These are phyloP conservation scores for Pythium apleroticum DNA, from an alignment of 352 stramenopile genomes.

Conservation along the genomic window DNA sequence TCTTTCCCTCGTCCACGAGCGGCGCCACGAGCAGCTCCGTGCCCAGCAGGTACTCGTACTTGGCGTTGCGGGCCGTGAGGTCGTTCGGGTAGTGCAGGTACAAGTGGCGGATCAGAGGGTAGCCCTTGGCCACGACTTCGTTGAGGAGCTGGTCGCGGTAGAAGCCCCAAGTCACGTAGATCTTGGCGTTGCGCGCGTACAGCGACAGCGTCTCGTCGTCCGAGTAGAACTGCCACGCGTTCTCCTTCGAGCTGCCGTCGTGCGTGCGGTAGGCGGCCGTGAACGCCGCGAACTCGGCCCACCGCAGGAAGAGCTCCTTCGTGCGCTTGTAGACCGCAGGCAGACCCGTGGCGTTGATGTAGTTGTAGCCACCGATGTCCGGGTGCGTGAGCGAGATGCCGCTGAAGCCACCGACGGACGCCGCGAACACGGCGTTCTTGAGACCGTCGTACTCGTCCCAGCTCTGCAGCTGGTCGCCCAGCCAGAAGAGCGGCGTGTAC, in stretches of 20 bases:
- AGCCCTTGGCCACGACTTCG: constrained; percentile 8
- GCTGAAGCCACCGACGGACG: constrained; percentile 18
- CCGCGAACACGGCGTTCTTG: constrained; percentile 20
- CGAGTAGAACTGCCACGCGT: constrained; percentile 22
- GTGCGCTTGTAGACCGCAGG: constrained; percentile 10
- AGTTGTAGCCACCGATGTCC: constrained; percentile 24
- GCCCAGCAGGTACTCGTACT: constrained; percentile 16
- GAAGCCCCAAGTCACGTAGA: constrained; percentile 18
- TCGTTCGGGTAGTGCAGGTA: constrained; percentile 15
- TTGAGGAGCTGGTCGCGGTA: constrained; percentile 16
- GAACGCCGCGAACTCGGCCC: constrained; percentile 22
- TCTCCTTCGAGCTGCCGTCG: constrained; percentile 18
- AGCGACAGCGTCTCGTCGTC: constrained; percentile 15
- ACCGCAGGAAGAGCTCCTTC: constrained; percentile 17
- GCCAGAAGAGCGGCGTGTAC: constrained; percentile 21
- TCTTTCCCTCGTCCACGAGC: constrained; percentile 16
- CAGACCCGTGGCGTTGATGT: constrained; percentile 10
- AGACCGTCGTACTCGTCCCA: constrained; percentile 23
- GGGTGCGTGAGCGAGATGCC: constrained; percentile 20
- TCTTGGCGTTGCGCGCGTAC: constrained; percentile 16
- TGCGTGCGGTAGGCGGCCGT: constrained; percentile 21
- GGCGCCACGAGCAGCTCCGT: constrained; percentile 11
- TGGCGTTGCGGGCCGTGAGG: neutral
- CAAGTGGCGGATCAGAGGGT: constrained; percentile 9
- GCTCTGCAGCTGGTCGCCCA: constrained; percentile 17